Evolutionary conservation across 2,329 filamentous ascomycete species (phyloP).

Genomic region (Trichoderma endophyticum): DNA sequence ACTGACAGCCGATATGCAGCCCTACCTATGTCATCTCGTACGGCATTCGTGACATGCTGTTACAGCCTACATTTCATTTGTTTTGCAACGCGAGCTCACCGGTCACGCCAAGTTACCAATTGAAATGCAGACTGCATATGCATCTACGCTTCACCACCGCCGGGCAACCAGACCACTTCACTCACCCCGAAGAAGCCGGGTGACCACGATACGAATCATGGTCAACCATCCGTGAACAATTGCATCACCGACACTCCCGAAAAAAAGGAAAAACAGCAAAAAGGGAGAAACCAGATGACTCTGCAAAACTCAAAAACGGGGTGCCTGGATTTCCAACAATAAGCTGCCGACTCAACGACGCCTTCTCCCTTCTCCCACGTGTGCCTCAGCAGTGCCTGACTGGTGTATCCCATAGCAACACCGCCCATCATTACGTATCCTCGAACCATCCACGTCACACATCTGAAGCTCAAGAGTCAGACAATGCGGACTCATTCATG

Average conservation of each 20-base stretch:
- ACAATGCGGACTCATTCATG: neutral
- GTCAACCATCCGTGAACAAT: neutral
- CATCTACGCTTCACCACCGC: neutral
- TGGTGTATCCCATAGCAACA: neutral
- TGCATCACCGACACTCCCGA: neutral
- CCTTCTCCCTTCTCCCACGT: slow-evolving; percentile 2
- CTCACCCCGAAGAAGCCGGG: neutral
- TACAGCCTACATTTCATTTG: neutral
- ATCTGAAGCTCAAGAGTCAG: neutral
- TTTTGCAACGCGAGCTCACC: neutral
- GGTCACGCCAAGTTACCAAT: neutral
- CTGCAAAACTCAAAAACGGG: neutral
- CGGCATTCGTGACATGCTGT: neutral
- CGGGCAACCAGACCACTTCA: neutral
- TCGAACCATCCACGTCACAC: slow-evolving; percentile 2
- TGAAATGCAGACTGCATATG: neutral
- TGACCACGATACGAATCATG: neutral
- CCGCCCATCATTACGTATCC: slow-evolving; percentile 4
- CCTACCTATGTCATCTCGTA: slow-evolving; percentile 7
- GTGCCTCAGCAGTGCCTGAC: slow-evolving; percentile 1
- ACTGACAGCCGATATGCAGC: neutral
- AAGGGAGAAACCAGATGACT: neutral
- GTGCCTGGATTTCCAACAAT: neutral
- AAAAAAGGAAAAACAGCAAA: neutral
- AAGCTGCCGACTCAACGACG: neutral